A percentile compares a stretch with the other conserved stretches of the same genome.
Evolutionary conservation across 192 early-diverging fungal species (phyloP).

Genomic region (Coemansia sp.): DNA sequence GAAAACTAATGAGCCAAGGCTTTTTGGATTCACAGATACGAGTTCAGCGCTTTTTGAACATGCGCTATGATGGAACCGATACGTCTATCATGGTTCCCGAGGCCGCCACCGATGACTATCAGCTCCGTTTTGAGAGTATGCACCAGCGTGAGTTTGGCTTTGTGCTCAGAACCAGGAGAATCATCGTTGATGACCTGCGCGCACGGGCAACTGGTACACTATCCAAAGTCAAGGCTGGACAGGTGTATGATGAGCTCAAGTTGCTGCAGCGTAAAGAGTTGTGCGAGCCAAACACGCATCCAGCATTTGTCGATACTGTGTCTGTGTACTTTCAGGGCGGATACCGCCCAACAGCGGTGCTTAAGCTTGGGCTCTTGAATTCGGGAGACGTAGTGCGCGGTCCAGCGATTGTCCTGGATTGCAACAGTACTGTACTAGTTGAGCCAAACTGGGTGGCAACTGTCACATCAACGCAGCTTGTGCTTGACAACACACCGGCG

Average conservation of each 20-base stretch:
- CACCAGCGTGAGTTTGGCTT: slow-evolving; percentile 97
- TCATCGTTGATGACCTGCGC: slow-evolving; percentile 90
- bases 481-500: slow-evolving; percentile 22
- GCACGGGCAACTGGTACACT: slow-evolving; percentile 76
- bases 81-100: slow-evolving; percentile 86
- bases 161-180: slow-evolving; percentile 72
- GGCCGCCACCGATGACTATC: slow-evolving; percentile 60
- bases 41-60: slow-evolving; percentile 74
- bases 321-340: slow-evolving; percentile 83
- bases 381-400: slow-evolving; percentile 73
- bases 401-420: slow-evolving; percentile 89
- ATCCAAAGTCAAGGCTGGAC: slow-evolving; percentile 8
- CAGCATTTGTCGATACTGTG: slow-evolving; percentile 45
- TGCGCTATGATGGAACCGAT: slow-evolving; percentile 93
- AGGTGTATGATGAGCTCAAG: slow-evolving; percentile 59
- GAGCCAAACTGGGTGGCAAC: slow-evolving; percentile 76
- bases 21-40: slow-evolving; percentile 59
- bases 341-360: slow-evolving; percentile 67
- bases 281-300: slow-evolving; percentile 6
- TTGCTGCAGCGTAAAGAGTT: slow-evolving; percentile 2
- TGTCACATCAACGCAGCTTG: slow-evolving; percentile 69
- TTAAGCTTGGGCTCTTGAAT: slow-evolving; percentile 60
- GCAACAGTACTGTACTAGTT: slow-evolving; percentile 83
- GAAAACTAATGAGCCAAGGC: slow-evolving; percentile 67
- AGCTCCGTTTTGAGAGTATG: slow-evolving; percentile 63